Percentiles rank a stretch among this genome's conserved stretches.
phyloP scores from a whole-genome alignment of 1,284 basidiomycete genomes.

The Ustilago hordei region DNA sequence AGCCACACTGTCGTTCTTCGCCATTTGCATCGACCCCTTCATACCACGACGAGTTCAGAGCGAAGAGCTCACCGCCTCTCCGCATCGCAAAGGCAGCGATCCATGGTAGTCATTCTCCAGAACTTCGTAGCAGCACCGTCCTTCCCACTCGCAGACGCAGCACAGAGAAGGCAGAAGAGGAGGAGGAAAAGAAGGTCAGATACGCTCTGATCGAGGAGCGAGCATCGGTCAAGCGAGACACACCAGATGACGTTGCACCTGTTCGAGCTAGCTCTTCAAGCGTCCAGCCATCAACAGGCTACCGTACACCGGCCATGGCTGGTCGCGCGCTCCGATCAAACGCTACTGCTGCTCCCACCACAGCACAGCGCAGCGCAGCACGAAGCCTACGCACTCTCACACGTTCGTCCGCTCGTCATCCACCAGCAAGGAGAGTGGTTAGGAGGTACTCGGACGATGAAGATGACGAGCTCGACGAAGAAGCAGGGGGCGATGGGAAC shows the following conservation, averaged over 20 bases:
- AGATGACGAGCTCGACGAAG: constrained; percentile 50
- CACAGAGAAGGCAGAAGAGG: constrained; percentile 32
- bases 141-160: constrained; percentile 30
- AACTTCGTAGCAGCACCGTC: constrained; percentile 11
- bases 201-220: constrained; percentile 40
- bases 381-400: constrained; percentile 48
- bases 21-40: constrained; percentile 28
- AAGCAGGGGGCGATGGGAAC: constrained; percentile 32
- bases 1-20: constrained; percentile 30
- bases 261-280: constrained; percentile 18
- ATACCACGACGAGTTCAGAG: constrained; percentile 30
- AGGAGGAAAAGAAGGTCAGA: constrained; percentile 41
- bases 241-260: constrained; percentile 25
- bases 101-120: constrained; percentile 21
- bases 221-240: constrained; percentile 35
- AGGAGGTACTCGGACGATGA: constrained; percentile 63
- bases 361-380: constrained; percentile 44
- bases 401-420: constrained; percentile 47
- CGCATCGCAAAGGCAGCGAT: constrained; percentile 16
- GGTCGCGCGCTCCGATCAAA: constrained; percentile 37
- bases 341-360: constrained; percentile 28
- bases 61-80: constrained; percentile 42
- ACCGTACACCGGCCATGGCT: constrained; percentile 52
- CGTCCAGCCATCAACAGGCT: constrained; percentile 26
- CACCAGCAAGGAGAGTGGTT: constrained; percentile 56